Evolutionary conservation across 176 grass and related monocot genomes (phyloP), one percentile per base, ranked within the genome.

Genomic region (Musa schizocarpa): DNA sequence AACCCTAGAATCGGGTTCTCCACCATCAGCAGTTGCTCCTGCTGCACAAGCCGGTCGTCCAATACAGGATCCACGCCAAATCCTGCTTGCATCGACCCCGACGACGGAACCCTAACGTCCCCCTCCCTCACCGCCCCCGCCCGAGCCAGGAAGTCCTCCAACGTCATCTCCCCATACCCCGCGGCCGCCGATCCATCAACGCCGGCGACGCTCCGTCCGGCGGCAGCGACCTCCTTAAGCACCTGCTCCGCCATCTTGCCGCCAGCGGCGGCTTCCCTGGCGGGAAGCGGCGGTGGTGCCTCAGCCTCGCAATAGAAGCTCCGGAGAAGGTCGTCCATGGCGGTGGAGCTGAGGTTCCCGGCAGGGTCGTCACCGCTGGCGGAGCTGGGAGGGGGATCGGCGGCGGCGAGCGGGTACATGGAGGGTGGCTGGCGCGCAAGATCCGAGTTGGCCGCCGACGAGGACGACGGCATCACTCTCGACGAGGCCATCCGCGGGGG

Each of bases 181-280:
- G 14, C 65, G 7, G 9, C 17, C 16, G 55, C 2, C n/a, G 13
- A 9, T 34, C 27, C 52, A 2, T 54, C 54, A 50, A 21, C 34
- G 9, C 0, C 54, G 6, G 52, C 48, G 50, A 17, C 16, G 1
- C 17, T 13, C 34, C 62, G 43, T 16, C 62, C 75, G 12, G 11
- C 66, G 65, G 75, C 73, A 20, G 67, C n/a, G 61, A 80, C 80
- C 72, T 82, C 76, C 79, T 57, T 74, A 76, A 74, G 81, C 62
- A 77, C 78, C 79, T 81, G 71, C 83, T 29, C 72, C 23, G 53
- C 9, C 20, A 20, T 56, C 52, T 74, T 56, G 4, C 52, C 72
- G 22, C 53, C 23, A 34, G 11, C 24, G 17, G 20, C 14, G 11
- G 23, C 50, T 13, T 56, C 53, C 53, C 48, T 50, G 63, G 68